Percentiles rank a stretch among this genome's conserved stretches.
Evolutionary conservation across 768 basidiomycete species (phyloP).

Genomic region (Mycena polygramma): DNA sequence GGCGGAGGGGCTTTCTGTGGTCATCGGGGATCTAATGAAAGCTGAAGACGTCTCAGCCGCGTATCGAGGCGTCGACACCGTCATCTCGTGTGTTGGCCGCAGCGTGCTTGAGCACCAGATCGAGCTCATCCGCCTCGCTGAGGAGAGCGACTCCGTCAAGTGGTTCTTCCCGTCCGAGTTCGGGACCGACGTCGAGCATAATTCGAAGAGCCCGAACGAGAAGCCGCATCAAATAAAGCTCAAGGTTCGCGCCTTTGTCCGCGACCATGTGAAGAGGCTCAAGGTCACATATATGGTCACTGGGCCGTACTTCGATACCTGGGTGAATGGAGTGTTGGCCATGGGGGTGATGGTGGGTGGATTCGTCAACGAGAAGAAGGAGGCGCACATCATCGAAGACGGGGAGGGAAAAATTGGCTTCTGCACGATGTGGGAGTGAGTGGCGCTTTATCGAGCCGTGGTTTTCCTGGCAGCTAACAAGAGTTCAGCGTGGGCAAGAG

Average conservation of each 20-base stretch:
- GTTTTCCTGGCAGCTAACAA: neutral
- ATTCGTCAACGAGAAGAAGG: conserved; percentile 15
- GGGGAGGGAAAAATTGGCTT: conserved; percentile 7
- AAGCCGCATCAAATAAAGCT: conserved; percentile 19
- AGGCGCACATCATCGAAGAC: conserved; percentile 7
- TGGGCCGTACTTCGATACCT: conserved; percentile 24
- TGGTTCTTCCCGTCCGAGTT: conserved; percentile 22
- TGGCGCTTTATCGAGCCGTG: neutral
- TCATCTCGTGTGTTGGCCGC: conserved; percentile 16
- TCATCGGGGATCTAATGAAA: conserved; percentile 1
- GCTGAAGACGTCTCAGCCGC: conserved; percentile 6
- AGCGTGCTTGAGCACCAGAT: conserved; percentile 13
- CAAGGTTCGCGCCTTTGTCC: conserved; percentile 8
- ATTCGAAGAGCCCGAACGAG: conserved; percentile 17
- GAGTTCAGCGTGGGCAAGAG: conserved; percentile 11
- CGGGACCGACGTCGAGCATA: conserved; percentile 20
- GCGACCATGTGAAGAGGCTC: conserved; percentile 10
- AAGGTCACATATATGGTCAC: conserved; percentile 22
- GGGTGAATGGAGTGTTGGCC: conserved; percentile 5
- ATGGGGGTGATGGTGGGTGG: conserved; percentile 3
- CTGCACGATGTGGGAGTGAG: conserved; percentile 25
- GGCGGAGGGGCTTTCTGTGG: neutral
- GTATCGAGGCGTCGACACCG: conserved; percentile 10
- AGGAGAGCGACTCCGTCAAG: conserved; percentile 7
- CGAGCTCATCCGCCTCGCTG: conserved; percentile 16